Base-by-base conservation (phyloP, 495 filamentous ascomycete species). In the Xylaria acuta region DNA sequence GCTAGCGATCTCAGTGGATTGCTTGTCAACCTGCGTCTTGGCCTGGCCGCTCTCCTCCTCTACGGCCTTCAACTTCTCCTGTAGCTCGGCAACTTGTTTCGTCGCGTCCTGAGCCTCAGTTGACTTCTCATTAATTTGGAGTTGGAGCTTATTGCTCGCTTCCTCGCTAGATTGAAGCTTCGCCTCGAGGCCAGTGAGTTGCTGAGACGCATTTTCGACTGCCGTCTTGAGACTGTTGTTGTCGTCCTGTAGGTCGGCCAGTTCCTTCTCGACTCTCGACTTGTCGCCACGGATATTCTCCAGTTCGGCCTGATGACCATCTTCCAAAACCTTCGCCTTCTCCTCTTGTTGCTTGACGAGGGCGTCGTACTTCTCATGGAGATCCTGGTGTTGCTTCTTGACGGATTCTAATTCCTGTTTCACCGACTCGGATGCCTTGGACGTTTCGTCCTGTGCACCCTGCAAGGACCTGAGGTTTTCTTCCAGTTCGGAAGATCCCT, bases 51-150 rank as follows among this genome's bases (percentile, higher is more conserved):
- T 62, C 49, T 67, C 63, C 53, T 63, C 64, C 53, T 72, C 56
- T 0, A 64, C 71, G 5, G 56, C n/a, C 56, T 69, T 63, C 9
- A 73, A 56, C 71, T 69, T 73, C 30, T 47, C 64, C 27, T 69
- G n/a, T 3, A 73, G 56, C 51, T 73, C 64, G 25, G 64, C 45
- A 3, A 64, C 64, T 20, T 72, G 27, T 38, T 71, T 71, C 9
- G 36, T 41, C n/a, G 69, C 69, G 36, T 64, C 56, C 47, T 64
- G 36, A 0, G 59, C 49, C 38, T 72, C 53, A 18, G 58, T 41
- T 11, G 69, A 54, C 45, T 71, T 64, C 14, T 66, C 69, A 1
- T 56, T 30, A 20, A 63, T n/a, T 9, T 63, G n/a, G 3, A 59
- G 0, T 14, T 71, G 62, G 34, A 64, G 43, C 45, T 49, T 49